Base-by-base conservation (phyloP, 805 yeast species). In the Teunomyces tritomae region DNA sequence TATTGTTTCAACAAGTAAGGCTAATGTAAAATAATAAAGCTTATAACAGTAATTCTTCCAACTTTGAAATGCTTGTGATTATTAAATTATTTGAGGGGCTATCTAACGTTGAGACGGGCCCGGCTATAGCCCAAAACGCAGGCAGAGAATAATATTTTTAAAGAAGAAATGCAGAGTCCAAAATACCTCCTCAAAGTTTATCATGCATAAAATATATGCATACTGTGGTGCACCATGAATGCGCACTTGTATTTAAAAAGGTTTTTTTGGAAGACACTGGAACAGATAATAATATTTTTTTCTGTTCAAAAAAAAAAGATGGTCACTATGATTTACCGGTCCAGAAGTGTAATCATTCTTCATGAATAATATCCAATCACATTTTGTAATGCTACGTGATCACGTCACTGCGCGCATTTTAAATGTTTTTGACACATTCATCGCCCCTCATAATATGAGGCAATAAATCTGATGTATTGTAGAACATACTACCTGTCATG, bases 121-220 rank as follows among this genome's bases (percentile, higher is more conserved):
- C 34, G 17, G 17, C 34, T 32, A 32, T 32, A 32, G 26, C 13
- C 10, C 40, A 7, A 20, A 24, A 24, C 40, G 14, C 20, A 11
- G 27, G 27, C 14, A 37, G 16, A 37, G 14, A 26, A 24, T 11
- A 20, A 26, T 37, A 26, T 26, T 37, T 37, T 37, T 37, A 8
- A 37, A n/a, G 29, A 10, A 37, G 29, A 37, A 35, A 20, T 26
- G 39, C 39, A 17, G 39, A 37, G 26, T 37, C 40, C 40, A 26
- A 37, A 20, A 10, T 13, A 32, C 34, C 34, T 32, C 30, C 11
- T 16, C 11, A 16, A 34, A 6, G 20, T 34, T 26, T 20, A 37
- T 37, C 40, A 37, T 37, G 40, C 40, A 37, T 37, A 37, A 37
- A 37, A 24, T 20, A 37, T 37, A 29, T 37, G 40, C 40, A 37